Evolutionary conservation across 495 filamentous ascomycete species (phyloP), one percentile per base, ranked within the genome.

Genomic region (Penicillium dipodomyicola): DNA sequence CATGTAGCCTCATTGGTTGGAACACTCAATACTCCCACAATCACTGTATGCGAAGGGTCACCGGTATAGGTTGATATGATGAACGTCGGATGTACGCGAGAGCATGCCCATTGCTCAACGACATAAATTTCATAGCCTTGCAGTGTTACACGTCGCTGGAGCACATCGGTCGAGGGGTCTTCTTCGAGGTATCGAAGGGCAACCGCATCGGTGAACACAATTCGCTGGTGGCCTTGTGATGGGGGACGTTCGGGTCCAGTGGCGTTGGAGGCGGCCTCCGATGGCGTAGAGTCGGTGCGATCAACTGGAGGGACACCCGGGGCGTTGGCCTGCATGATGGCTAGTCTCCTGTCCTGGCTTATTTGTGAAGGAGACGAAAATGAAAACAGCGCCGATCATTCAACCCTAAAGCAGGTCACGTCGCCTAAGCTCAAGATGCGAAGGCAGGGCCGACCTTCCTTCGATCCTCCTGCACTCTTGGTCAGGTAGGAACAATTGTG

Each of bases 41-140:
- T 67, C 17, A 97, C 82, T 4, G 75, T 81, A 68, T 96, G 88
- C 17, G 87, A 85, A 11, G 83, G 78, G 62, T 96, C 89, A 17
- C 94, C 95, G 0, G 95, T 97, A 69, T 94, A 97, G 5, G 93
- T 96, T 20, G 88, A 87, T 57, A 98, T 96, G 27, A 96, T 83
- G 59, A 94, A 90, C 25, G 92, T 96, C 7, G 93, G 94, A 62
- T 96, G 88, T 30, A 83, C 79, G 52, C 94, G 84, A 8, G 92
- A 96, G 69, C 91, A 96, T 11, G 90, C 91, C 95, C 94, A 98
- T 82, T 98, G 94, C 70, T 97, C 94, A 54, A 98, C 92, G 35
- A 97, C 72, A 73, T 97, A 97, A 48, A 93, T 75, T 67, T 97
- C 92, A 68, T 97, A 97, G 56, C 95, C 95, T 46, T 84, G 71